Evolutionary conservation across 192 early-diverging fungal genomes (phyloP).

Genomic region (Podila verticillata): DNA sequence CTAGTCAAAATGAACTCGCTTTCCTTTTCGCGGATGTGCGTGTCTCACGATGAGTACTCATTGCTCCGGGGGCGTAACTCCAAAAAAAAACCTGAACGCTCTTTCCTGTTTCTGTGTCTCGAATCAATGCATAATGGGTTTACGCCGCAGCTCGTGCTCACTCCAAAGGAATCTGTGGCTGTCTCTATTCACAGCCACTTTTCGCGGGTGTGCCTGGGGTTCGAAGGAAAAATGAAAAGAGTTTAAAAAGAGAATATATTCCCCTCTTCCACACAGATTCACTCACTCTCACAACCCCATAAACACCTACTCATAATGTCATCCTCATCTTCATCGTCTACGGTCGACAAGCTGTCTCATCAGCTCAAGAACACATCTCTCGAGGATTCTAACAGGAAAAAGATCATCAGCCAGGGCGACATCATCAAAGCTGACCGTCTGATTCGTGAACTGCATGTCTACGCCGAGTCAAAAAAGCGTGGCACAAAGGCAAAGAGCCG

Average conservation of each 20-base stretch:
- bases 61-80: slow-evolving; percentile 1
- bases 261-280: background rate
- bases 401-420: slow-evolving; percentile 1
- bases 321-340: background rate
- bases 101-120: background rate
- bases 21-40: no score
- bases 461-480: background rate
- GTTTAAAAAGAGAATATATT: no score
- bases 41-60: background rate
- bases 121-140: background rate
- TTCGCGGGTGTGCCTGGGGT: no score
- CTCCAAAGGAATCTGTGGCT: no score
- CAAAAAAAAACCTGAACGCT: background rate
- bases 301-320: background rate
- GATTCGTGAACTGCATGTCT: slow-evolving; percentile 17
- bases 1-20: background rate
- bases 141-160: background rate
- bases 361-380: slow-evolving; percentile 11
- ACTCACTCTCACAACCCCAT: background rate
- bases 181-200: no score
- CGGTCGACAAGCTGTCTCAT: slow-evolving; percentile 4
- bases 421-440: slow-evolving; percentile 14
- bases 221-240: no score
- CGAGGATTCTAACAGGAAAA: background rate
- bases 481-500: slow-evolving; percentile 11